Evolutionary conservation across 1,284 basidiomycete genomes (phyloP).

Genomic region (Grifola frondosa): DNA sequence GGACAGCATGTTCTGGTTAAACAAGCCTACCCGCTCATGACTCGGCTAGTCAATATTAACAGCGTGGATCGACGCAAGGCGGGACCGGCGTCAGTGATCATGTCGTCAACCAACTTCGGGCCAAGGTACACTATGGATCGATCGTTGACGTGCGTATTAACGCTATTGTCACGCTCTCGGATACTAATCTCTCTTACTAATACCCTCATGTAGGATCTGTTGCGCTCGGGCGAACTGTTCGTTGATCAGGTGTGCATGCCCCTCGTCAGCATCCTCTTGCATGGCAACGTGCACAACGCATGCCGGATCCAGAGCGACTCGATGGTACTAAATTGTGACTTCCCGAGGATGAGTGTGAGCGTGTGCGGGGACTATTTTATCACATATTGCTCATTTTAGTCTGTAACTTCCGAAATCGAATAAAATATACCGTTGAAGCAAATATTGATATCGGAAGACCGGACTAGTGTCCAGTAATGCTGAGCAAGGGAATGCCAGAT

Average conservation of each 20-base stretch:
- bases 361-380: no score
- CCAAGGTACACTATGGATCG: conserved; percentile 83
- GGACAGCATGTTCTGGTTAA: conserved; percentile 77
- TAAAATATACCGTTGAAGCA: no score
- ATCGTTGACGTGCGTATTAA: conserved; percentile 65
- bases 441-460: no score
- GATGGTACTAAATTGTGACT: no score
- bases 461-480: no score
- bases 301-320: no score
- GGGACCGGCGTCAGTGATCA: conserved; percentile 97
- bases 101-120: conserved; percentile 96
- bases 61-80: conserved; percentile 84
- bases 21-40: conserved; percentile 63
- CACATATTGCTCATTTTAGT: no score
- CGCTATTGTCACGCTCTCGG: conserved; percentile 17
- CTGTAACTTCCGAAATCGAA: no score
- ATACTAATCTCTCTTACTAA: not conserved
- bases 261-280: conserved; percentile 85
- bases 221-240: conserved; percentile 86
- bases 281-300: no score
- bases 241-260: conserved; percentile 94
- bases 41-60: conserved; percentile 65
- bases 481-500: no score
- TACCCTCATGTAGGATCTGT: conserved; percentile 59
- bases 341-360: no score